phyloP scores from a whole-genome alignment of 1,284 basidiomycete species.

The Cryptococcus sp. region DNA sequence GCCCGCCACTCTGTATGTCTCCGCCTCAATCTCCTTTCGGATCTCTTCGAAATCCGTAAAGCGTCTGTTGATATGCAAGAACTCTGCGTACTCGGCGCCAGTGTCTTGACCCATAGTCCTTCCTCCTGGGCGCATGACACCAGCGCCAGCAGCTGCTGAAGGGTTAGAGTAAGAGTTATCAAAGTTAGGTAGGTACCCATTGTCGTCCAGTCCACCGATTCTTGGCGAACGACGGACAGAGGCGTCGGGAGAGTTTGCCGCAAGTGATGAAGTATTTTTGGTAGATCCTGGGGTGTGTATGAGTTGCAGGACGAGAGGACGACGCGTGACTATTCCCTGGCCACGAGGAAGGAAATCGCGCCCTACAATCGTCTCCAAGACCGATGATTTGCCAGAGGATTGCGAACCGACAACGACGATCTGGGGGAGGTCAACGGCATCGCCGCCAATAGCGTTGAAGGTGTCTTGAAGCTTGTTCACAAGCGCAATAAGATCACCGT shows the following conservation, averaged over 20 bases:
- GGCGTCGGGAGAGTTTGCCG: background rate
- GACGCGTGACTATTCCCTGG: constrained; percentile 88
- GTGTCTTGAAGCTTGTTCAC: constrained; percentile 88
- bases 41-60: constrained; percentile 96
- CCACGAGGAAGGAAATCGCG: constrained; percentile 89
- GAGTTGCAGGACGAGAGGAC: constrained; percentile 92
- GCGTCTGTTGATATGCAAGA: constrained; percentile 91
- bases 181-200: constrained; percentile 45
- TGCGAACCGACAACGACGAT: constrained; percentile 56
- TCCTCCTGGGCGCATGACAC: constrained; percentile 38
- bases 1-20: constrained; percentile 95
- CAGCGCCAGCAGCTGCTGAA: constrained; percentile 25
- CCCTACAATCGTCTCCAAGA: constrained; percentile 75
- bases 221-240: constrained; percentile 22
- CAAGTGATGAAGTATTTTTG: constrained; percentile 9
- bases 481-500: constrained; percentile 89
- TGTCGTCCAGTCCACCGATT: constrained; percentile 24
- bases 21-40: constrained; percentile 94
- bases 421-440: constrained; percentile 59
- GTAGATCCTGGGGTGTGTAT: constrained; percentile 70
- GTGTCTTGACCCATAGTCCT: constrained; percentile 37
- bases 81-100: constrained; percentile 90
- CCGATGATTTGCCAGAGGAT: constrained; percentile 60
- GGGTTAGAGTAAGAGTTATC: constrained; percentile 17
- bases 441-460: constrained; percentile 58